Evolutionary conservation across 192 early-diverging fungal species (phyloP), one percentile per base, ranked within the genome.

Genomic region (Entomortierella parvispora): DNA sequence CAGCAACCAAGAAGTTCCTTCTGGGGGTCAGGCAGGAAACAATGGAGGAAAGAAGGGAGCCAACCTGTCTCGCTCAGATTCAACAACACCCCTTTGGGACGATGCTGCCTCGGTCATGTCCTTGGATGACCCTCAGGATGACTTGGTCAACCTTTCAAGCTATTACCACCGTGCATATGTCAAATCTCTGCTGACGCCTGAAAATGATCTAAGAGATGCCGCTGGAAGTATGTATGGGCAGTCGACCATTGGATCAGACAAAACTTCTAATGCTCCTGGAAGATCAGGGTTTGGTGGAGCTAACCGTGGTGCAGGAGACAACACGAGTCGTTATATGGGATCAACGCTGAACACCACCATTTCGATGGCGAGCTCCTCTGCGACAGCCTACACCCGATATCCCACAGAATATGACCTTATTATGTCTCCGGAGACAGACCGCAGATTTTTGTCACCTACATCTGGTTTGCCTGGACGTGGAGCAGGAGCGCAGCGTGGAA

Each of bases 141-240:
- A 77, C 29, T 44, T 77, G 20, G 31, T 77, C 22, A 64, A 77
- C 49, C 47, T 77, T 17, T 77, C 74, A 17, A 77, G 65, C 17
- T 77, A 50, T 20, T 48, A 77, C 40, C 74, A 77, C 22, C 65
- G 66, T 0, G 66, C 61, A 0, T 77, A 77, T 32, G 74, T 77
- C 18, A 66, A 68, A 44, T 68, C 65, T 4, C 44, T 77, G 2
- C 28, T 77, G 20, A 25, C n/a, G 0, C 61, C 60, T 4, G 74
- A 77, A 46, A 34, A 20, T 5, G 66, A 77, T 22, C 15, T 77
- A 0, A 48, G 42, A 18, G 74, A 77, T 33, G 65, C 74, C 2
- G 66, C 74, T n/a, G 74, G 74, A 25, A 68, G 66, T 42, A 77
- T 77, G 74, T 68, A 77, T 50, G 74, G 74, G 2, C 52, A 25